Evolutionary conservation across 2,329 filamentous ascomycete genomes (phyloP).

Genomic region (Arthrocladium fulminans): DNA sequence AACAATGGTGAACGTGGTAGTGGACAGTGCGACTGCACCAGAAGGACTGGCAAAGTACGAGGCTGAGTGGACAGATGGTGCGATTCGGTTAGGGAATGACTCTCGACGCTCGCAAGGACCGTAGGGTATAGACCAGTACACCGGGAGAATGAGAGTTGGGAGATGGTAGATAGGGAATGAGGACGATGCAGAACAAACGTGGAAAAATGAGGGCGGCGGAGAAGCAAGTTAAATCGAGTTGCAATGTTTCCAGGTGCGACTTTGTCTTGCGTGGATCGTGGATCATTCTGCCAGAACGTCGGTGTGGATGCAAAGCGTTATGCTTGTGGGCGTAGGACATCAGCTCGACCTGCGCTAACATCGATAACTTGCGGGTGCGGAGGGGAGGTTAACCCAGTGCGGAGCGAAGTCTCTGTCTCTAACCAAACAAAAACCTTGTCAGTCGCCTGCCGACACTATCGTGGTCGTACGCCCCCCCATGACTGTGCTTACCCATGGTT

Average conservation of each 20-base stretch:
- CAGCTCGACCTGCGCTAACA: not conserved
- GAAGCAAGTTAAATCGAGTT: conserved; percentile 4
- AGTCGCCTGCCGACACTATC: too few relatives aligned
- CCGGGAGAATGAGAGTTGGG: conserved; percentile 25
- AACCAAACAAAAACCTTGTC: not conserved
- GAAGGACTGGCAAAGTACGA: conserved; percentile 10
- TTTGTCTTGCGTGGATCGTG: not conserved
- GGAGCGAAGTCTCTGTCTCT: conserved; percentile 3
- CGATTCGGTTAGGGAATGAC: conserved; percentile 8
- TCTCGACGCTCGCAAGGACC: conserved; percentile 12
- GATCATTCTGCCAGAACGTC: not conserved
- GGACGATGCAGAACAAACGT: conserved; percentile 28
- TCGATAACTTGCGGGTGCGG: not conserved
- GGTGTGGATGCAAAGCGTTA: not conserved
- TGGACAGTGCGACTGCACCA: conserved; percentile 10
- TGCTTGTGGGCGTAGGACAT: too few relatives aligned
- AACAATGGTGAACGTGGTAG: not conserved
- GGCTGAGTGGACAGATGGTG: not conserved
- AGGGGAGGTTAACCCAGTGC: not conserved
- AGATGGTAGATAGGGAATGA: conserved; percentile 28
- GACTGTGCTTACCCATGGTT: too few relatives aligned
- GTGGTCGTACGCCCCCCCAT: too few relatives aligned
- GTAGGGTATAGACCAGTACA: conserved; percentile 19
- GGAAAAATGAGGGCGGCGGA: conserved; percentile 19
- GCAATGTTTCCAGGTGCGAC: not conserved